Base-by-base conservation (phyloP, 176 grass and related monocot species). In the Bonia amplexicaulis region DNA sequence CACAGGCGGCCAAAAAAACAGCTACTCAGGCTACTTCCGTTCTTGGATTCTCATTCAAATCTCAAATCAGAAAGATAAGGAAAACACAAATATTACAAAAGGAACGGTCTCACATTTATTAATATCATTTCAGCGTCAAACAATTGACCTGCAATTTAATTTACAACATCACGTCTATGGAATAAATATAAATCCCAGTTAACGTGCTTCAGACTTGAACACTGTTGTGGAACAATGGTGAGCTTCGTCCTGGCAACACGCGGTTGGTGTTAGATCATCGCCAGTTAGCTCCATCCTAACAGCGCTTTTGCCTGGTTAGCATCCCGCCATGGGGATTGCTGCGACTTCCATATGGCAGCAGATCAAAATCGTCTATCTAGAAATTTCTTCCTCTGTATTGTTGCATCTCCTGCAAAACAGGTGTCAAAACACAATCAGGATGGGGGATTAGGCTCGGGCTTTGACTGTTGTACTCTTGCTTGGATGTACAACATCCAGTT, bases 381-480 rank as follows among this genome's bases (percentile, higher is more conserved):
- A 80, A 92, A 41, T 92, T 92, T 80, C 91, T 92, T 74, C 87
- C 91, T 77, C 85, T 87, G 55, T 91, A 91, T 79, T 87, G 90
- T 80, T 79, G 75, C 80, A 88, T 91, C 64, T 91, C 85, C 85
- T 89, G 77, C 7, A 17, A 25, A 80, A 61, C 22, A 76, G 12
- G 80, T 80, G 62, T 10, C 31, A 66, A 60, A 47, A 47, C 23
- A 53, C 0, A 23, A 29, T 48, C 7, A 77, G n/a, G 8, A 11
- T 22, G n/a, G 12, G 4, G 15, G 3, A 44, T 55, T 61, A 57
- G 12, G 45, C 4, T 59, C 19, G 1, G 45, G 17, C 22, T 66
- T 22, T 31, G 6, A 45, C 19, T 33, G 2, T 1, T 51, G n/a
- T 29, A 47, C 12, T 6, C 17, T 1, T 37, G 16, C 62, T 69